Percentiles rank a stretch among this genome's conserved stretches.
phyloP scores from a whole-genome alignment of 106 monocot species.

The Dactylorhiza incarnata region DNA sequence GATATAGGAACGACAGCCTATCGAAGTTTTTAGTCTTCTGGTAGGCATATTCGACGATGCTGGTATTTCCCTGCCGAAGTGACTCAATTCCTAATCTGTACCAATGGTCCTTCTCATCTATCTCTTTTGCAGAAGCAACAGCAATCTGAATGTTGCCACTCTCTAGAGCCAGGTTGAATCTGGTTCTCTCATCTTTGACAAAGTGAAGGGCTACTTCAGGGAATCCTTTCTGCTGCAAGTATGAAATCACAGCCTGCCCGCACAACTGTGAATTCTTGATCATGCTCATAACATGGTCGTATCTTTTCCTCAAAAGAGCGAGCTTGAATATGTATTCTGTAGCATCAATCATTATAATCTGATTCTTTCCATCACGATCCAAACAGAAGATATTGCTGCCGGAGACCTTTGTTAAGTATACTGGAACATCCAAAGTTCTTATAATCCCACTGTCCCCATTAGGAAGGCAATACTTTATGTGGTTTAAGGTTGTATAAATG shows the following conservation, averaged over 20 bases:
- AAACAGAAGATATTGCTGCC: conserved; percentile 64
- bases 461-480: conserved; percentile 92
- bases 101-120: conserved; percentile 95
- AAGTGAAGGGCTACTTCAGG: conserved; percentile 94
- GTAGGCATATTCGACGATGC: conserved; percentile 90
- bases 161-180: conserved; percentile 85
- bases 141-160: conserved; percentile 95
- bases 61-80: conserved; percentile 87
- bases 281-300: conserved; percentile 92
- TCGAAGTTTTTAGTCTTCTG: conserved; percentile 92
- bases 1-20: conserved; percentile 83
- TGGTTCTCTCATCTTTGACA: conserved; percentile 87
- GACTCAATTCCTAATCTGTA: conserved; percentile 89
- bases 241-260: conserved; percentile 87
- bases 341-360: conserved; percentile 58
- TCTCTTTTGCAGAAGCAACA: conserved; percentile 92
- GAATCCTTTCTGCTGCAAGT: conserved; percentile 88
- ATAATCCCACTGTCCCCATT: conserved; percentile 92
- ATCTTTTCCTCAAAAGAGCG: conserved; percentile 64
- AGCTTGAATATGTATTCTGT: conserved; percentile 96
- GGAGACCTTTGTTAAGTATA: conserved; percentile 76
- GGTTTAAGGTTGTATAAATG: conserved; percentile 83
- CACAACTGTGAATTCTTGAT: conserved; percentile 77
- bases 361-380: conserved; percentile 82
- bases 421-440: conserved; percentile 72